phyloP scores from a whole-genome alignment of 768 basidiomycete genomes.

The Psilocybe azurescens region DNA sequence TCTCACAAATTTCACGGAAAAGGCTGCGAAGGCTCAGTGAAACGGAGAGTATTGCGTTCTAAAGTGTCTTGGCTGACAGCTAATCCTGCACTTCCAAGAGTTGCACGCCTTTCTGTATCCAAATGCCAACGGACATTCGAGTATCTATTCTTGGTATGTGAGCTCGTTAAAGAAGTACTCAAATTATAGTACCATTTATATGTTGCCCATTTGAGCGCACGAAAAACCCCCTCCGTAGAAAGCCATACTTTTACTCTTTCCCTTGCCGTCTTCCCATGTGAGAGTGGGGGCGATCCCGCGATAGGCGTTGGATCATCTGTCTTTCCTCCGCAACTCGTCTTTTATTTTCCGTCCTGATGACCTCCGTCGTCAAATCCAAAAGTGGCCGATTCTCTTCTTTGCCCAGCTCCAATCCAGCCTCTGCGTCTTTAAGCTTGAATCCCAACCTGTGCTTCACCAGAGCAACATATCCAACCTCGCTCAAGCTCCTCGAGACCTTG shows the following conservation, averaged over 20 bases:
- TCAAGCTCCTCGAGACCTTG: constrained; percentile 52
- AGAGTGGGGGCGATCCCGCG: neutral
- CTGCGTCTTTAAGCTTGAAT: constrained; percentile 47
- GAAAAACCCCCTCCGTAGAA: neutral
- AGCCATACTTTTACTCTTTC: neutral
- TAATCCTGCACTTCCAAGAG: too few relatives aligned
- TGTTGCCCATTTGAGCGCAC: too few relatives aligned
- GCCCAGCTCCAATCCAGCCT: constrained; percentile 39
- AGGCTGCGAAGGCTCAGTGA: too few relatives aligned
- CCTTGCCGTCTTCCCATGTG: too few relatives aligned
- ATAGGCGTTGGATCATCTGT: neutral
- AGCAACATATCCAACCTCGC: constrained; percentile 78
- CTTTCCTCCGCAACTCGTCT: constrained; percentile 24
- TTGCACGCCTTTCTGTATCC: too few relatives aligned
- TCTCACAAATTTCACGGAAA: too few relatives aligned
- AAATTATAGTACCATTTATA: too few relatives aligned
- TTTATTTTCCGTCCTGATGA: constrained; percentile 34
- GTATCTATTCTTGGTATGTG: too few relatives aligned
- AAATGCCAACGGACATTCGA: too few relatives aligned
- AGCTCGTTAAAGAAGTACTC: too few relatives aligned
- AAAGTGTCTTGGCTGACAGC: too few relatives aligned
- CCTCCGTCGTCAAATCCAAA: constrained; percentile 28
- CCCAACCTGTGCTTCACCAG: constrained; percentile 62
- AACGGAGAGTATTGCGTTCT: too few relatives aligned
- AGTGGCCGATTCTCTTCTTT: constrained; percentile 32